Conservation (phyloP, 768 basidiomycete species). For the Tylopilus felleus region DNA sequence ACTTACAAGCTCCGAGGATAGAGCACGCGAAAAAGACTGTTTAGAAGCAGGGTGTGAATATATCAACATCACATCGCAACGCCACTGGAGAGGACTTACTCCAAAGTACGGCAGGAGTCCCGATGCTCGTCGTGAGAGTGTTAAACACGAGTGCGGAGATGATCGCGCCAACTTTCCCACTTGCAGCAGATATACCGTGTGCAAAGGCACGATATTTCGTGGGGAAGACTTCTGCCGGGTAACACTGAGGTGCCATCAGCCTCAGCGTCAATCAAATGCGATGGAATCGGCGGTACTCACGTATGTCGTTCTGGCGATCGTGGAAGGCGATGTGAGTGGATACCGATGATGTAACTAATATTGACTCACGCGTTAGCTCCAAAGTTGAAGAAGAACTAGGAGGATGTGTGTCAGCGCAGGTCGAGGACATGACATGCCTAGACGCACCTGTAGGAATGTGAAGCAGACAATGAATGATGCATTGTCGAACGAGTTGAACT, state of each 20-base stretch:
- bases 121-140: conserved; percentile 53
- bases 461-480: conserved; percentile 70
- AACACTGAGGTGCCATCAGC: conserved; percentile 41
- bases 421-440: background rate
- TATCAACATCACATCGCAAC: background rate
- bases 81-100: conserved; percentile 42
- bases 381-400: conserved; percentile 77
- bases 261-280: background rate
- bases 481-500: conserved; percentile 53
- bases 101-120: conserved; percentile 66
- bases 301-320: conserved; percentile 45
- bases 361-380: conserved; percentile 61
- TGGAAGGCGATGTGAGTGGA: conserved; percentile 1
- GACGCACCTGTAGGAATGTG: conserved; percentile 55
- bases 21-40: conserved; percentile 70
- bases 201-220: conserved; percentile 71
- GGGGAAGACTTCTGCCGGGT: conserved; percentile 78
- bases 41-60: background rate
- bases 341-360: background rate
- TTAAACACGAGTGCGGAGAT: conserved; percentile 74
- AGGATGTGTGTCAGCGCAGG: background rate
- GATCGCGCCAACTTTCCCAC: conserved; percentile 75
- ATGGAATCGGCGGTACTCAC: conserved; percentile 28
- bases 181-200: conserved; percentile 72
- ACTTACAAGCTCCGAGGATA: conserved; percentile 49